These are phyloP conservation scores for Euphrasia arctica DNA, from an alignment of 305 asterid species.

Conservation along the genomic window DNA sequence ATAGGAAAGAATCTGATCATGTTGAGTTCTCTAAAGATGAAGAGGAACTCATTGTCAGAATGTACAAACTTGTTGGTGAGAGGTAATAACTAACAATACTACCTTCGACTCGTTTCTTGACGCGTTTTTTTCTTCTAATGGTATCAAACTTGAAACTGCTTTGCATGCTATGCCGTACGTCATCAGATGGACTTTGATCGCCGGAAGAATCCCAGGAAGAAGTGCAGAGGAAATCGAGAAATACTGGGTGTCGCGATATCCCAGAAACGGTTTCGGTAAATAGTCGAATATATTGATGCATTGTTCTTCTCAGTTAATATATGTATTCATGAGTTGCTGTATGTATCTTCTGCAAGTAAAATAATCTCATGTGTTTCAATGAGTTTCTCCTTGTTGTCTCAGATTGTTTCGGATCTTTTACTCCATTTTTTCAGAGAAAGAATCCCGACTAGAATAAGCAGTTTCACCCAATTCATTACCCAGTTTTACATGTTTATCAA, in stretches of 20 bases:
- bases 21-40: conserved; percentile 34
- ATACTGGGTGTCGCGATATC: conserved; percentile 32
- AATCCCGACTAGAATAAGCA: too few relatives aligned
- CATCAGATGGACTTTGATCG: conserved; percentile 54
- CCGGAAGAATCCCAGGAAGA: conserved; percentile 57
- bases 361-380: too few relatives aligned
- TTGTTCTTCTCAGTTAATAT: not conserved
- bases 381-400: too few relatives aligned
- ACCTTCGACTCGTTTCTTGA: not conserved
- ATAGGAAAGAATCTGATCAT: conserved; percentile 16
- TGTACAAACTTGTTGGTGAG: conserved; percentile 39
- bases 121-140: not conserved
- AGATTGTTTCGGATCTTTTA: too few relatives aligned
- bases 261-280: conserved; percentile 1
- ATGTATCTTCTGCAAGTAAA: not conserved
- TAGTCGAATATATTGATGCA: not conserved
- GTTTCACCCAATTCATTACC: too few relatives aligned
- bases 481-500: too few relatives aligned
- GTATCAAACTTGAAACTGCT: not conserved
- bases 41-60: conserved; percentile 34
- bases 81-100: conserved; percentile 20
- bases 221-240: conserved; percentile 41
- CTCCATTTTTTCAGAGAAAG: too few relatives aligned
- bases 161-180: not conserved
- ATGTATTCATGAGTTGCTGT: not conserved